Evolutionary conservation across 176 grass and related monocot species (phyloP).

Genomic region (Calamus simplicifolius): DNA sequence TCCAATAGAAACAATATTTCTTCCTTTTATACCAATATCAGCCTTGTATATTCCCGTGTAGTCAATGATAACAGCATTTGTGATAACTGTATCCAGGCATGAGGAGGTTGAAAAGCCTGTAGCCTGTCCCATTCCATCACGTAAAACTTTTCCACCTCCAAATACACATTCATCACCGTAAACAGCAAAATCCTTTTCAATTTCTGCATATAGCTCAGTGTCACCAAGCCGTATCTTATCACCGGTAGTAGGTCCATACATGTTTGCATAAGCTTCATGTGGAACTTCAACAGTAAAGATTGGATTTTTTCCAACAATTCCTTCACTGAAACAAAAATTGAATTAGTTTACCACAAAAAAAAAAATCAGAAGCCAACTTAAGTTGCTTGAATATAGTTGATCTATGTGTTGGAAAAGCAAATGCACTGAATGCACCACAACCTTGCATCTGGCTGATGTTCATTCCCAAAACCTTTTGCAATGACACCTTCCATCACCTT

Average conservation of each 20-base stretch:
- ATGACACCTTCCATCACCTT: conserved; percentile 53
- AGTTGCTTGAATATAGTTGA: too few relatives aligned
- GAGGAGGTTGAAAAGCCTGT: conserved; percentile 38
- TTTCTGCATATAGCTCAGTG: conserved; percentile 79
- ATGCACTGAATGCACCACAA: conserved; percentile 13
- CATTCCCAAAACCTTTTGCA: conserved; percentile 59
- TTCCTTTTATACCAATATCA: conserved; percentile 88
- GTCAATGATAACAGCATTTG: conserved; percentile 91
- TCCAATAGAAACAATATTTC: conserved; percentile 59
- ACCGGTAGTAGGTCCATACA: conserved; percentile 91
- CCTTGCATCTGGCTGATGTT: conserved; percentile 66
- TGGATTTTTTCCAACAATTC: conserved; percentile 56
- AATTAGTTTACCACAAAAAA: conserved; percentile 7
- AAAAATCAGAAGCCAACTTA: conserved; percentile 3
- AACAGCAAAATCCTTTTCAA: conserved; percentile 78
- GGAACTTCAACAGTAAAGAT: conserved; percentile 41
- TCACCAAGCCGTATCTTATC: conserved; percentile 97
- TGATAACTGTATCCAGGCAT: conserved; percentile 85
- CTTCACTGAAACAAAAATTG: conserved; percentile 53
- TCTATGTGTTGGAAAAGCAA: too few relatives aligned
- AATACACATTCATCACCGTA: conserved; percentile 98
- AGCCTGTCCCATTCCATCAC: conserved; percentile 92
- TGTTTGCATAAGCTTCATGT: conserved; percentile 81
- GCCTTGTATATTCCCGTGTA: conserved; percentile 97
- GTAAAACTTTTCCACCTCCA: conserved; percentile 91